Evolutionary conservation across 2,329 filamentous ascomycete species (phyloP), one percentile per base, ranked within the genome.

Genomic region (Penicillium sp.): DNA sequence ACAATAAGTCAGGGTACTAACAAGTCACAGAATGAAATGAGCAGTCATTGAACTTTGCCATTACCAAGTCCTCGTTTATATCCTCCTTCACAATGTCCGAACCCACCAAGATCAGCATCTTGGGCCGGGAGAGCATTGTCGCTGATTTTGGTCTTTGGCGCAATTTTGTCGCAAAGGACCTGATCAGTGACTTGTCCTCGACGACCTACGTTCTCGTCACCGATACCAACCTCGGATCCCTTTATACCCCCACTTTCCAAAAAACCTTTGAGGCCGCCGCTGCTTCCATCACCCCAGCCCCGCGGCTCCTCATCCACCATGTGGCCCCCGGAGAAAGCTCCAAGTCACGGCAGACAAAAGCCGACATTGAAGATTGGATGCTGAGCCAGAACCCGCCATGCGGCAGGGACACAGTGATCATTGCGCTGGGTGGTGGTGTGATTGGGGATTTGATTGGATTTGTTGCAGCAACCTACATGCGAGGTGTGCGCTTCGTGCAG

Each of bases 381-480:
- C 81, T 97, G 57, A 85, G 86, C 64, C 86, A 96, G 67, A 87
- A 88, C 50, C 78, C 78, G n/a, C 78, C 78, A 87, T 99, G 94
- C 78, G 96, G 92, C 26, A 84, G 94, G 65, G 94, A 99, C 75
- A 96, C 92, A 0, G 90, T 99, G 61, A 87, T 99, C 57, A 90
- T 99, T 72, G 94, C 94, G 24, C 83, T 99, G 10, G 94, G 94
- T 32, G 94, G 94, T 62, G 94, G 94, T 56, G 94, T 99, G 59
- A 97, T 99, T 75, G 94, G 94, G 32, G 94, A 99, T 75, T 89
- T 99, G 89, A 92, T 96, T 61, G 94, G 94, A 50, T 99, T 96
- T 72, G 92, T 97, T 50, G 94, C 94, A 22, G 92, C 94, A 38
- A 99, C 94, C 37, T 99, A 97, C 78, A 99, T 99, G 94, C 88